Evolutionary conservation across 768 basidiomycete species (phyloP).

Genomic region (Tricholoma sp.): DNA sequence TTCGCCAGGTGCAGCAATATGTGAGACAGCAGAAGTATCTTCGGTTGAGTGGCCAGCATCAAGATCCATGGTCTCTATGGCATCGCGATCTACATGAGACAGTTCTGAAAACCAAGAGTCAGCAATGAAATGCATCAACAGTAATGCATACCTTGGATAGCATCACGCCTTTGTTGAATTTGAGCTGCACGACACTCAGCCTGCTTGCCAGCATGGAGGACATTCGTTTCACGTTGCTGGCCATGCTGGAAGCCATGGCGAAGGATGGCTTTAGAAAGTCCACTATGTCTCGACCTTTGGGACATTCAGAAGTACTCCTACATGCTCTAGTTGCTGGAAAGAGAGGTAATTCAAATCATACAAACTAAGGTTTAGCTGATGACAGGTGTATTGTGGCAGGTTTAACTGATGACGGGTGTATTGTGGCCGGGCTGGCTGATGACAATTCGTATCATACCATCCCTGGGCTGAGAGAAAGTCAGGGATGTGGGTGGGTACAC

Average conservation of each 20-base stretch:
- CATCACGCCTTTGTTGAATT: background rate
- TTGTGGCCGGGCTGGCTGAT: no score
- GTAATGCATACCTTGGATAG: background rate
- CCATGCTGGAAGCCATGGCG: background rate
- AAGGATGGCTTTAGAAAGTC: background rate
- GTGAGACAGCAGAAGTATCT: constrained; percentile 3
- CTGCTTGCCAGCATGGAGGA: no score
- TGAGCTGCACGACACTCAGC: background rate
- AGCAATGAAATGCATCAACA: background rate
- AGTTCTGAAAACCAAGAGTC: no score
- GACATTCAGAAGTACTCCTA: no score
- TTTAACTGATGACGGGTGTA: no score
- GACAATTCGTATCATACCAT: no score
- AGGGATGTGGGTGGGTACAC: no score
- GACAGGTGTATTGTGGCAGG: background rate
- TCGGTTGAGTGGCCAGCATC: background rate
- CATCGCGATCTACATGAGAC: background rate
- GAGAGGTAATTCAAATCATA: background rate
- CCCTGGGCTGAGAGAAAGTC: no score
- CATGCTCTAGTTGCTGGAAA: background rate
- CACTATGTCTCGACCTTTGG: no score
- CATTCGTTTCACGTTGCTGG: background rate
- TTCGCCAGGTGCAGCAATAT: constrained; percentile 5
- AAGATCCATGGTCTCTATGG: constrained; percentile 2
- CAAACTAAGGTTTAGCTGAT: background rate